These are phyloP conservation scores for Mycena sanguinolenta DNA, from an alignment of 768 basidiomycete species.

Conservation along the genomic window DNA sequence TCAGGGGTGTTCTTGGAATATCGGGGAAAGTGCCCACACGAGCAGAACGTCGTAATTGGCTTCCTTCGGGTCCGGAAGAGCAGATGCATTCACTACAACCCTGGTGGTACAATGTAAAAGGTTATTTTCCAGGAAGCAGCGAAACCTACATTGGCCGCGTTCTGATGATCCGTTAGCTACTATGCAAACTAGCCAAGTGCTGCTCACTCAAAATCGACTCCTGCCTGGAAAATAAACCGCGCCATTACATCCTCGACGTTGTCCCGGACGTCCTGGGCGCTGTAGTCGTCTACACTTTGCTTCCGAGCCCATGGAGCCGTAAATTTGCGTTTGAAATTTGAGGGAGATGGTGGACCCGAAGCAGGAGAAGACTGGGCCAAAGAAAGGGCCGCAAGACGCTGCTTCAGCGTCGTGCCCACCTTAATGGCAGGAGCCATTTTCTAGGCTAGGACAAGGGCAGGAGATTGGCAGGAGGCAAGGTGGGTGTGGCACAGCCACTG, in stretches of 20 bases:
- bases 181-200: constrained; percentile 12
- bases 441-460: no score
- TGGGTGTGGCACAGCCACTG: no score
- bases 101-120: constrained; percentile 52
- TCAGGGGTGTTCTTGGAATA: constrained; percentile 31
- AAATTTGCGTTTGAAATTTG: constrained; percentile 34
- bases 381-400: constrained; percentile 31
- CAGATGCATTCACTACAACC: constrained; percentile 87
- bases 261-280: constrained; percentile 49
- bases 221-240: constrained; percentile 88
- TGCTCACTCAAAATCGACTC: constrained; percentile 88
- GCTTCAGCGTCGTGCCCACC: constrained; percentile 32
- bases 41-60: constrained; percentile 85
- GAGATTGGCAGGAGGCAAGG: no score
- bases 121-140: neutral
- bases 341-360: constrained; percentile 21
- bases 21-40: constrained; percentile 61
- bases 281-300: constrained; percentile 24
- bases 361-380: constrained; percentile 29
- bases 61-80: constrained; percentile 82
- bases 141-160: constrained; percentile 86
- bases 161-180: constrained; percentile 53
- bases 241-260: constrained; percentile 75
- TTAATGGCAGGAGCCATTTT: constrained; percentile 33
- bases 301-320: constrained; percentile 32